phyloP scores from a whole-genome alignment of 1,284 basidiomycete genomes.

The Apiotrichum siamense region DNA sequence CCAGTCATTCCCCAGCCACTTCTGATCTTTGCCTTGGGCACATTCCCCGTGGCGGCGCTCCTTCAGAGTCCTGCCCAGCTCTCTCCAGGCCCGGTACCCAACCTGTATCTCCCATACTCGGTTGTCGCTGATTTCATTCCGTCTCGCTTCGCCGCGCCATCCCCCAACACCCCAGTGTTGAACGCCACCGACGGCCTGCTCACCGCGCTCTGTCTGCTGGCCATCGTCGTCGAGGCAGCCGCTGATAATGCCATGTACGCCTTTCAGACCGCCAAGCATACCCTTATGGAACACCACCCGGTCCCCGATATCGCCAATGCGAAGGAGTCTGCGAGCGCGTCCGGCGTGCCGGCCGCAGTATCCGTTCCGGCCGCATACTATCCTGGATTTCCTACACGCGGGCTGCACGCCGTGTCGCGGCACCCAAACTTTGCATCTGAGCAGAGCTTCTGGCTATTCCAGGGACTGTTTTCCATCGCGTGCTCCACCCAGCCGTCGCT shows the following conservation, averaged over 20 bases:
- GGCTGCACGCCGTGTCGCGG: constrained; percentile 76
- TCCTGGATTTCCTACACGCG: constrained; percentile 76
- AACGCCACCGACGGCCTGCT: constrained; percentile 59
- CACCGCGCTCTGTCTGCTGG: constrained; percentile 56
- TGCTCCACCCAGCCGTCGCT: neutral
- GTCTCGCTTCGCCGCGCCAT: constrained; percentile 4
- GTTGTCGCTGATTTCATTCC: constrained; percentile 18
- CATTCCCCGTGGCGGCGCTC: constrained; percentile 43
- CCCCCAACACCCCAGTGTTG: constrained; percentile 31
- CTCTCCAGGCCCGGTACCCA: constrained; percentile 8
- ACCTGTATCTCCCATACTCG: constrained; percentile 11
- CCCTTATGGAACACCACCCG: constrained; percentile 22
- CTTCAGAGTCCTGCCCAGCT: constrained; percentile 4
- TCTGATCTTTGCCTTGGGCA: constrained; percentile 68
- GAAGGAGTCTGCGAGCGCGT: neutral
- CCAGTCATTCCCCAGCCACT: constrained; percentile 33
- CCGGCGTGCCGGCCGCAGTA: constrained; percentile 20
- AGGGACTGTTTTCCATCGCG: constrained; percentile 37
- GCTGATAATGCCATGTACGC: constrained; percentile 88
- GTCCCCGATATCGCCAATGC: neutral
- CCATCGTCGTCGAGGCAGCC: constrained; percentile 64
- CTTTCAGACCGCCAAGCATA: constrained; percentile 70
- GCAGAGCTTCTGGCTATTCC: constrained; percentile 73
- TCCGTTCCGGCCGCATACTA: constrained; percentile 52
- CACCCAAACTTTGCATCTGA: constrained; percentile 92